These are phyloP conservation scores for Tricladium varicosporioides DNA, from an alignment of 2,329 filamentous ascomycete genomes.

Conservation along the genomic window DNA sequence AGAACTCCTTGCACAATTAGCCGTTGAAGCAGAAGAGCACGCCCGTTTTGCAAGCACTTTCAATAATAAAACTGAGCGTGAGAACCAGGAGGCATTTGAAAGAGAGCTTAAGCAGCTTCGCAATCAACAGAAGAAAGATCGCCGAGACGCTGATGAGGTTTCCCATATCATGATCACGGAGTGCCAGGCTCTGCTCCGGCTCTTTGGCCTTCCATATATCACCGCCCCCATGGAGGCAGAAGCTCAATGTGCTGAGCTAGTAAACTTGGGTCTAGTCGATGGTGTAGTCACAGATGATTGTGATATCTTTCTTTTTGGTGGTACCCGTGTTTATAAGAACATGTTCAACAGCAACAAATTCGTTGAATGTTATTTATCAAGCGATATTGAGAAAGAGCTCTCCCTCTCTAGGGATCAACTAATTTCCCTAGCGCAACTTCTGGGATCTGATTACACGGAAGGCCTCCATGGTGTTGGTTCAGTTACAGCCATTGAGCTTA, in stretches of 20 bases:
- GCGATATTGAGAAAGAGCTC: conserved; percentile 85
- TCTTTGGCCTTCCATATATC: conserved; percentile 94
- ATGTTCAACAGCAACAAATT: conserved; percentile 99
- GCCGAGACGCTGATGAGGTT: conserved; percentile 93
- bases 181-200: conserved; percentile 82
- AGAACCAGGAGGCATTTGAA: conserved; percentile 80
- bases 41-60: conserved; percentile 86
- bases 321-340: conserved; percentile 96
- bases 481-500: conserved; percentile 89
- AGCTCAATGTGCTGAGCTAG: conserved; percentile 92
- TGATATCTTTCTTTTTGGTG: conserved; percentile 95
- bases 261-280: conserved; percentile 83
- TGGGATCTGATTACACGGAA: conserved; percentile 94
- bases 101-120: conserved; percentile 82
- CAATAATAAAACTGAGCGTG: conserved; percentile 68
- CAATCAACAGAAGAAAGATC: conserved; percentile 93
- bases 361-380: conserved; percentile 88
- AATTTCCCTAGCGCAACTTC: conserved; percentile 83
- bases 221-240: conserved; percentile 99
- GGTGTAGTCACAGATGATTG: conserved; percentile 98
- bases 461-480: conserved; percentile 88
- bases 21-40: conserved; percentile 89
- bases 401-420: conserved; percentile 83
- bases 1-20: conserved; percentile 81
- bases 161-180: conserved; percentile 95